Evolutionary conservation across 768 basidiomycete species (phyloP), one percentile per base, ranked within the genome.

Genomic region (Daedalea quercina): DNA sequence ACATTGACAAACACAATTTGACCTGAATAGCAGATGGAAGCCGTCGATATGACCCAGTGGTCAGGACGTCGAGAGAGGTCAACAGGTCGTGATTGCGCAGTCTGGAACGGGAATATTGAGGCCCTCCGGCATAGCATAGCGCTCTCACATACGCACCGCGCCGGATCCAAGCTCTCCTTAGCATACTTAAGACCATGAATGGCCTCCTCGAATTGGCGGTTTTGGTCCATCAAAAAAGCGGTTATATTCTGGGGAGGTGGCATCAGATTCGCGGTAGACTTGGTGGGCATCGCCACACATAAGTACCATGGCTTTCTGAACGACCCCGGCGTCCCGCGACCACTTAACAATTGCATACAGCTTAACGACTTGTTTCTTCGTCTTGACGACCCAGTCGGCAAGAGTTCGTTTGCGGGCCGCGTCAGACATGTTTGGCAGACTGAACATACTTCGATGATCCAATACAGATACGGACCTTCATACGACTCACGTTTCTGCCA

Each of bases 11-110:
- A 17, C 47, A 26, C 46, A 52, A 52, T 58, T 58, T 20, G 50
- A 90, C 91, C 80, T 88, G 90, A 65, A 95, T 86, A 48, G 73
- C 75, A 1, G 82, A 77, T 17, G 95, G 94, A 15, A 98, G 78
- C 24, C 91, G 76, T 35, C 82, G 74, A 64, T 97, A 98, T 15
- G 88, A 84, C 0, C 94, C 94, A 12, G 83, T 84, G 1, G 88
- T 88, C 28, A 96, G 75, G 51, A 97, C 88, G 59, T 94, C 88
- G 34, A 97, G 71, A 22, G 94, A 94, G 0, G 93, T 95, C 3
- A 94, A 76, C 22, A 97, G 73, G 68, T 98, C 95, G 55, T 94
- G 92, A 69, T 97, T 97, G 52, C 94, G 85, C 19, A 93, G 78
- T 63, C 94, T 92, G 61, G 4, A 25, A 24, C 40, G 13, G 17